Percentiles rank a stretch among this genome's conserved stretches.
These are phyloP conservation scores for Castanospermum australe DNA, from an alignment of 306 rosid species.

Conservation along the genomic window DNA sequence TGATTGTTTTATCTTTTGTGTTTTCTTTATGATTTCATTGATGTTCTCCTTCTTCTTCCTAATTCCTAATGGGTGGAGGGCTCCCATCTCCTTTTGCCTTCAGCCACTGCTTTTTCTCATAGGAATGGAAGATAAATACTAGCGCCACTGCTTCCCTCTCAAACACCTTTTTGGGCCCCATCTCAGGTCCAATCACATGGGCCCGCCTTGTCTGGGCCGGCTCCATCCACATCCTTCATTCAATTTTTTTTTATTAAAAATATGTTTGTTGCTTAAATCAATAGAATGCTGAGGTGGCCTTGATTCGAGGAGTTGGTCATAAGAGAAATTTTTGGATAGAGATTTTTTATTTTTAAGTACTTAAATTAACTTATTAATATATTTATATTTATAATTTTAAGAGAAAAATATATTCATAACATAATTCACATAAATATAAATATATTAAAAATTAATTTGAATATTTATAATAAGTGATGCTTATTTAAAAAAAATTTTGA, in stretches of 20 bases:
- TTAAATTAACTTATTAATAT: too few relatives aligned
- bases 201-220: slow-evolving; percentile 46
- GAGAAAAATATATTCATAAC: too few relatives aligned
- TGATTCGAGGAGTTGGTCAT: slow-evolving; percentile 39
- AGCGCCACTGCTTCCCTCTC: slow-evolving; percentile 31
- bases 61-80: slow-evolving; percentile 50
- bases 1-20: slow-evolving; percentile 25
- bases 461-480: too few relatives aligned
- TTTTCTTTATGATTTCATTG: slow-evolving; percentile 23
- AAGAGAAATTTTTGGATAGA: too few relatives aligned
- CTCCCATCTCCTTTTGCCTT: slow-evolving; percentile 56
- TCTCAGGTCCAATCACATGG: slow-evolving; percentile 59
- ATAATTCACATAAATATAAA: too few relatives aligned
- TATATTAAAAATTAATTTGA: too few relatives aligned
- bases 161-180: slow-evolving; percentile 57
- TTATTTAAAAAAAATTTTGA: too few relatives aligned
- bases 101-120: slow-evolving; percentile 65
- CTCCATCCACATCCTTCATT: slow-evolving; percentile 19
- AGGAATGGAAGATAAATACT: slow-evolving; percentile 56
- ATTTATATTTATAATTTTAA: too few relatives aligned
- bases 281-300: slow-evolving; percentile 45
- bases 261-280: slow-evolving; percentile 53
- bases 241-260: not conserved
- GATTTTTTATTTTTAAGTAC: too few relatives aligned
- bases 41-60: slow-evolving; percentile 21